Conservation (phyloP, 2,329 filamentous ascomycete genomes). For the Fusarium chlamydosporum region DNA sequence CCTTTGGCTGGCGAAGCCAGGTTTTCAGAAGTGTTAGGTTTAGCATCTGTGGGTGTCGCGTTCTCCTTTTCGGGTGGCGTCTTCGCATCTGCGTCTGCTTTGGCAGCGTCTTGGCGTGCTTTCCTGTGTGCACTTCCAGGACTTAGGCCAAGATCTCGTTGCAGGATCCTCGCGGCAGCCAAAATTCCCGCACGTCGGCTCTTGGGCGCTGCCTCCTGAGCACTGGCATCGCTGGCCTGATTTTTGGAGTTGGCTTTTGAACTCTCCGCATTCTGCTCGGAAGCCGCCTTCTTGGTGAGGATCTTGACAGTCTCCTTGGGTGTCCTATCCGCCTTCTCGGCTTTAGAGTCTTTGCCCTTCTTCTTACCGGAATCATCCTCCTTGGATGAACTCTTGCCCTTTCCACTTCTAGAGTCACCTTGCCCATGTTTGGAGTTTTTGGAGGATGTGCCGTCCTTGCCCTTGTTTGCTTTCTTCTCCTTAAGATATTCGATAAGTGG, state of each 20-base stretch:
- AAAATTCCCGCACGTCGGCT: constrained; percentile 72
- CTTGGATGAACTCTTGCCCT: constrained; percentile 61
- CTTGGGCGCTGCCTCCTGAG: constrained; percentile 61
- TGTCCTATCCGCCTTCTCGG: constrained; percentile 66
- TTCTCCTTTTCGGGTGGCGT: constrained; percentile 55
- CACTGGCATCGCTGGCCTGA: constrained; percentile 52
- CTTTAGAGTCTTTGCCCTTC: constrained; percentile 73
- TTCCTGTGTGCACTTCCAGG: constrained; percentile 73
- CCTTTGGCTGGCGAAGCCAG: constrained; percentile 43
- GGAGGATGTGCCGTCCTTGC: constrained; percentile 64
- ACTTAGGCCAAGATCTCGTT: constrained; percentile 75
- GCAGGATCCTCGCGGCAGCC: constrained; percentile 74
- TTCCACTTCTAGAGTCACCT: constrained; percentile 66
- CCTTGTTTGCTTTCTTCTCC: constrained; percentile 88
- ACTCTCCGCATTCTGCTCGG: constrained; percentile 64
- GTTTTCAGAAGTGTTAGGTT: constrained; percentile 34
- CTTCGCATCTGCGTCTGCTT: constrained; percentile 66
- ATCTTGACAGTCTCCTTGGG: constrained; percentile 74
- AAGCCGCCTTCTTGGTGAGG: constrained; percentile 70
- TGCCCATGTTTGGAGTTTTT: constrained; percentile 70
- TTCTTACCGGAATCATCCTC: constrained; percentile 71
- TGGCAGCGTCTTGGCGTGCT: constrained; percentile 70
- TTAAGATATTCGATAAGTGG: constrained; percentile 90
- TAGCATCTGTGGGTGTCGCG: constrained; percentile 25
- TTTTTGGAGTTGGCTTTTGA: constrained; percentile 59